Conservation (phyloP, 768 basidiomycete species). For the Pulveroboletus sp. region DNA sequence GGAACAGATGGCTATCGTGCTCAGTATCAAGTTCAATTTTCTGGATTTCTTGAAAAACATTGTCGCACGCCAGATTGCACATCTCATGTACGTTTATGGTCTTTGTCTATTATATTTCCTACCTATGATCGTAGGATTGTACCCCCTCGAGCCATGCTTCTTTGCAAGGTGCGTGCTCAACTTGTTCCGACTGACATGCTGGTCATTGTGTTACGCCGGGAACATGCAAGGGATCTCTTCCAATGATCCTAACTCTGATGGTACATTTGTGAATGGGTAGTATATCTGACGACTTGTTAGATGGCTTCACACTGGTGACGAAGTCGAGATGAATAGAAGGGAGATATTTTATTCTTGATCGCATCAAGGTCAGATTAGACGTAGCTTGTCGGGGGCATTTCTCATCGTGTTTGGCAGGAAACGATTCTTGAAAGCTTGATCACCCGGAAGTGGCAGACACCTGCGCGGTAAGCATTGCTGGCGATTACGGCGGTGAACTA, state of each 20-base stretch:
- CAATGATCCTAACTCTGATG: too few species aligned
- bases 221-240: constrained; percentile 44
- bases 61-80: constrained; percentile 42
- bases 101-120: neutral
- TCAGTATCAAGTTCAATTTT: constrained; percentile 45
- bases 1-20: constrained; percentile 48
- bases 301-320: constrained; percentile 72
- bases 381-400: neutral
- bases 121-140: constrained; percentile 33
- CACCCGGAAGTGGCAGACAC: constrained; percentile 60
- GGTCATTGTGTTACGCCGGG: constrained; percentile 52
- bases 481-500: constrained; percentile 77
- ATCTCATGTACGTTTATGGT: constrained; percentile 35
- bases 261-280: constrained; percentile 55
- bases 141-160: constrained; percentile 46
- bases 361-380: constrained; percentile 52
- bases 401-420: constrained; percentile 41
- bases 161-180: constrained; percentile 44
- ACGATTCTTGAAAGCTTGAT: constrained; percentile 66
- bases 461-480: constrained; percentile 64
- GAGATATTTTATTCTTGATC: constrained; percentile 72
- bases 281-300: constrained; percentile 26
- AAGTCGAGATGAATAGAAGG: constrained; percentile 59
- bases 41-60: constrained; percentile 45
- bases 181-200: neutral